A percentile compares a stretch with the other conserved stretches of the same genome.
These are phyloP conservation scores for Venustampulla echinocandica DNA, from an alignment of 495 filamentous ascomycete species.

Conservation along the genomic window DNA sequence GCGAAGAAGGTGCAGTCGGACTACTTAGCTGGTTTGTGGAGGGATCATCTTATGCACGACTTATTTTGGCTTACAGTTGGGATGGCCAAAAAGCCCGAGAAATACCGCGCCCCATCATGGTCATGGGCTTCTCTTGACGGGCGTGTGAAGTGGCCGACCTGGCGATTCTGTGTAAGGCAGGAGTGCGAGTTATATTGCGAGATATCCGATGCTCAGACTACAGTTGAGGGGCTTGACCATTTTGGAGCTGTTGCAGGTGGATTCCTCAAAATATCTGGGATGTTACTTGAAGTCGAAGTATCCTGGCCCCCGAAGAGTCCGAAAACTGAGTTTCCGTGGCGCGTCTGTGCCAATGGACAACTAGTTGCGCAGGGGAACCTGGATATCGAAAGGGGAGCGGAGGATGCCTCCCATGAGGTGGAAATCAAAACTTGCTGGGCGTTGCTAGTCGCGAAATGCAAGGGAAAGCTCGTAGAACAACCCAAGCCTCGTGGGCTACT, in stretches of 20 bases:
- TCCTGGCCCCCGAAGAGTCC: background rate
- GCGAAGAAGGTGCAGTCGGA: slow-evolving; percentile 7
- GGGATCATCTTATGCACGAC: slow-evolving; percentile 19
- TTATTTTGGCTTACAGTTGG: slow-evolving; percentile 18
- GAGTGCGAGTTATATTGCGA: background rate
- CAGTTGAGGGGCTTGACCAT: background rate
- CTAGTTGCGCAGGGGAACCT: background rate
- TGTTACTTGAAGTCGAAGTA: background rate
- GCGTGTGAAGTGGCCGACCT: slow-evolving; percentile 7
- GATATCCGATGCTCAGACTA: background rate
- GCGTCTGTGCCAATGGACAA: background rate
- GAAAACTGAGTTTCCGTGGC: background rate
- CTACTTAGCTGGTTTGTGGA: slow-evolving; percentile 26
- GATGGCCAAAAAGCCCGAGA: slow-evolving; percentile 2
- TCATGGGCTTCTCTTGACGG: slow-evolving; percentile 19
- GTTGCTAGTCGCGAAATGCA: background rate
- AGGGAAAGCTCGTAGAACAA: background rate
- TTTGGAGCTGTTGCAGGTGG: background rate
- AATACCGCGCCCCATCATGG: slow-evolving; percentile 23
- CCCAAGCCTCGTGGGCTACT: background rate
- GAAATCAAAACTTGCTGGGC: no score
- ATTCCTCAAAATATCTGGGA: background rate
- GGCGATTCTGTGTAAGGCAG: background rate
- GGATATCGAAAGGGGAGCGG: background rate
- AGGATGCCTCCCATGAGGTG: background rate